Base-by-base conservation (phyloP, 129 eudicot species). In the Chrysanthemum seticuspe region DNA sequence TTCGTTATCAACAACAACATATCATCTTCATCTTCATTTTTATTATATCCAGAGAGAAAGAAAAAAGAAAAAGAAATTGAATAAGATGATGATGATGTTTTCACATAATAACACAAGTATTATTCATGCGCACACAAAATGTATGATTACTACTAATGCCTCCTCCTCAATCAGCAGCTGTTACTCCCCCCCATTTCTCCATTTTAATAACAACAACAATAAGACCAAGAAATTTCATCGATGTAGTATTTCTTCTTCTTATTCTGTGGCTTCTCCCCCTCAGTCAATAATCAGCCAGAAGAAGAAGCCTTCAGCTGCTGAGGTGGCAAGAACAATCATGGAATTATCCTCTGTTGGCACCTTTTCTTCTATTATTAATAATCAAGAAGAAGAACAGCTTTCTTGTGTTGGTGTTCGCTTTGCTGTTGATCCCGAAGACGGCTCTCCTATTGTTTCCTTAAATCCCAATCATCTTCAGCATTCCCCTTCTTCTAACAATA, bases 261-360 rank as follows among this genome's bases (percentile, higher is more conserved):
- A 88, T 5, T 74, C n/a, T n/a, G n/a, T n/a, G n/a, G n/a, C n/a
- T 21, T 0, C 78, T 76, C 78, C 92, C 6, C 2, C 47, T n/a
- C 3, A 13, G n/a, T 29, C 67, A 29, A 18, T 82, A 73, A 14
- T 74, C 14, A 65, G 12, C 18, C 55, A 74, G 2, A 54, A 3
- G 56, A 79, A 6, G 29, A 89, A 82, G 69, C 97, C 98, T 59
- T 74, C 70, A 15, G 85, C 97, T 19, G 96, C 93, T 15, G 97
- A 90, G 79, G 81, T 94, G 68, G 84, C 98, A 0, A 84, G 98
- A 73, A 94, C 91, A 21, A 86, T 90, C 34, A 73, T 90, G 91
- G 97, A 90, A 71, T 72, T 94, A 19, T 84, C 89, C 54, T 85
- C 86, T n/a, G 90, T 79, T 18, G 97, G 83, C 58, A 90, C 93